These are phyloP conservation scores for Escallonia herrerae DNA, from an alignment of 129 eudicot species.

Conservation along the genomic window DNA sequence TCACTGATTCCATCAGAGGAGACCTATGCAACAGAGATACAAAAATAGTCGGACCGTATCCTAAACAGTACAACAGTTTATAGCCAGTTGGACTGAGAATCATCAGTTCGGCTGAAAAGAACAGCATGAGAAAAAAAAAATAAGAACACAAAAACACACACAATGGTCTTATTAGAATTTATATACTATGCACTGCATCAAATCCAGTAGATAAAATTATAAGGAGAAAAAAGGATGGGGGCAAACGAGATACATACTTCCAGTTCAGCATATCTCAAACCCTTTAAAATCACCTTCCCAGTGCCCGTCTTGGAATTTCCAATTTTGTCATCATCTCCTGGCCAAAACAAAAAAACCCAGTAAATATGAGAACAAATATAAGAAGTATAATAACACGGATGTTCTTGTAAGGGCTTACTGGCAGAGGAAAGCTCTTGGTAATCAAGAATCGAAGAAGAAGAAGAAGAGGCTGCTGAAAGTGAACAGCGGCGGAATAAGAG, in stretches of 20 bases:
- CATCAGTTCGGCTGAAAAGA: neutral
- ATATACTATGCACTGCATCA: neutral
- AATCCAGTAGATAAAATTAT: neutral
- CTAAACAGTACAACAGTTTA: no score
- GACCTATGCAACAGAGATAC: no score
- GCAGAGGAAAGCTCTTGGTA: conserved; percentile 9
- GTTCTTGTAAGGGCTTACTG: conserved; percentile 6
- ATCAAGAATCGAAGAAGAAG: conserved; percentile 12
- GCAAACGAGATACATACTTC: conserved; percentile 32
- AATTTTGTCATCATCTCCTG: conserved; percentile 33
- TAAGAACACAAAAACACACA: neutral
- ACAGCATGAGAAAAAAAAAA: neutral
- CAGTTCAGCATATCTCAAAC: conserved; percentile 59
- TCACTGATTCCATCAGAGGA: no score
- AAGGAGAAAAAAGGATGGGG: neutral
- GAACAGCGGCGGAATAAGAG: conserved; percentile 25
- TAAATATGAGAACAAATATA: no score
- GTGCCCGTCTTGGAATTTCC: conserved; percentile 18
- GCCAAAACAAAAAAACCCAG: neutral
- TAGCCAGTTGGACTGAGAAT: no score
- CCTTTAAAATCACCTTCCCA: conserved; percentile 48
- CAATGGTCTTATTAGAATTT: no score
- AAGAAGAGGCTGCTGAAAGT: conserved; percentile 25
- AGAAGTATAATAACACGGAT: no score
- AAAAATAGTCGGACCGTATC: no score